Base-by-base conservation (phyloP, 495 filamentous ascomycete species). In the Eremomyces bilateralis region DNA sequence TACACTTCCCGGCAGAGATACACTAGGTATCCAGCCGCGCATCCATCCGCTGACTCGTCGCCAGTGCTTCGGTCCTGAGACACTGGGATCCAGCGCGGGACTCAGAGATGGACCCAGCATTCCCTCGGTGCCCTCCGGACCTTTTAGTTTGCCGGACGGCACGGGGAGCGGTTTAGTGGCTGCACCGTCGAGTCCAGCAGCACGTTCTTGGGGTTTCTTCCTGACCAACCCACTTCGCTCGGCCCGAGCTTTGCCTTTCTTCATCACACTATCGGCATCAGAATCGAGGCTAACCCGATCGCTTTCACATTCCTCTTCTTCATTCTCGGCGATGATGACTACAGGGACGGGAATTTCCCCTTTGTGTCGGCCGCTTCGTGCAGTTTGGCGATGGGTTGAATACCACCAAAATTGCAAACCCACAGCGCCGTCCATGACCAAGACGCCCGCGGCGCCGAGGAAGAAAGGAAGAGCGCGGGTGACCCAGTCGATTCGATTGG, bases 371-470 rank as follows among this genome's bases (percentile, higher is more conserved):
- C n/a, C n/a, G n/a, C n/a, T n/a, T n/a, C n/a, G n/a, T n/a, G n/a
- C n/a, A n/a, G n/a, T n/a, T n/a, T n/a, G n/a, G n/a, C n/a, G n/a
- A n/a, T n/a, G n/a, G n/a, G n/a, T n/a, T n/a, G n/a, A n/a, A n/a
- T n/a, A 77, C 44, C 61, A 53, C 34, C 68, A 50, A 45, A 74
- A 80, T 41, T 80, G 75, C 33, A 73, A 46, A 0, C 69, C 73
- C 43, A 80, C 64, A 15, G 59, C 64, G 0, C 65, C 72, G 54
- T 80, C 75, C 39, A 78, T 48, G 5, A 55, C 59, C 10, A 80
- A 53, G 17, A 80, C 76, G 5, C 76, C 74, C 15, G 71, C 71
- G 2, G 75, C 73, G 8, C 75, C 75, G 1, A 80, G 57, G 51
- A 72, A 80, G 48, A 80, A 80, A 1, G 75, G 75, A n/a, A 61